Base-by-base conservation (phyloP, 1,284 basidiomycete species). In the Grifola frondosa region DNA sequence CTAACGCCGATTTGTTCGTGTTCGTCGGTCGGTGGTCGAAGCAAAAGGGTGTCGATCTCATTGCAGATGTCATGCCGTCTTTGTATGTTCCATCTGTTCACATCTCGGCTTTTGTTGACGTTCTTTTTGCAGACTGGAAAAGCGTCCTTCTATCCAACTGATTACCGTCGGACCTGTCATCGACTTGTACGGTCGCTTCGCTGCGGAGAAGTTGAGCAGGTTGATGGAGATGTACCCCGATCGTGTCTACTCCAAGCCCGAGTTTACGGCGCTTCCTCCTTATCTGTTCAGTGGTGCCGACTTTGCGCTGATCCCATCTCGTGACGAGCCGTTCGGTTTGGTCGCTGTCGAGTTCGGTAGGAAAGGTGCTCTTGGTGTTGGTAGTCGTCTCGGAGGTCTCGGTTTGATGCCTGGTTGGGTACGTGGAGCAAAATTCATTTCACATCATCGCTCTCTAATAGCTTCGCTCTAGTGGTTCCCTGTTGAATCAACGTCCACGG, bases 331-430 rank as follows among this genome's bases (percentile, higher is more conserved):
- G 2, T 96, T 96, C 67, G 92, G 92, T 73, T 73, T 95, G 37
- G 92, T 95, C 34, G 92, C 92, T 43, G 92, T 96, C 57, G 92
- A 95, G 64, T 96, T 96, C 67, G 92, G 92, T 67, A 77, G 92
- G 56, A 95, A 95, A 68, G 92, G 92, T 75, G 92, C 92, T 48
- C 78, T 96, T 42, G 92, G 92, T 74, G 92, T 96, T 53, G 92
- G 92, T 57, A 82, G 86, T 70, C 88, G 92, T 62, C 77, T 95
- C 22, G 92, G 92, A 66, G 92, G 92, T 75, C 77, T 96, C 33
- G 92, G 92, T 70, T 73, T 96, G 53, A 96, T 96, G 92, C 92
- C 92, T 60, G 92, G 92, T 73, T 95, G 92, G 92, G 89, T 91
- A 65, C 59, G 85, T 77, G 22, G 34, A 37, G 19, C 21, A 8